phyloP scores from a whole-genome alignment of 2,329 filamentous ascomycete genomes.

The Fusarium duplospermum region DNA sequence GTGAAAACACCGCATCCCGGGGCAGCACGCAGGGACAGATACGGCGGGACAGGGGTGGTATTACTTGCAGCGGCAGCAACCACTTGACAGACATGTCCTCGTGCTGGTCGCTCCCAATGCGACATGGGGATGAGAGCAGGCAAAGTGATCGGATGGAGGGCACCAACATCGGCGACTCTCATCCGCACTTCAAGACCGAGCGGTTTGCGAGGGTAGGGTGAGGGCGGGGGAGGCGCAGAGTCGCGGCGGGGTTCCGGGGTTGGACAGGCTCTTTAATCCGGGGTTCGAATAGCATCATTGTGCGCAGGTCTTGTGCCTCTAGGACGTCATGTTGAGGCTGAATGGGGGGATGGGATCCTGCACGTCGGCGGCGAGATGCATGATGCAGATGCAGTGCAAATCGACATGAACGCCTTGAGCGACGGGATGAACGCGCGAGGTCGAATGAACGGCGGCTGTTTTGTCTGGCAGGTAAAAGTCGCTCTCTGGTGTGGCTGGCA shows the following conservation, averaged over 20 bases:
- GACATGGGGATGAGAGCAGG: conserved; percentile 25
- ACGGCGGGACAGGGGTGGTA: conserved; percentile 23
- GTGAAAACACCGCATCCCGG: conserved; percentile 4
- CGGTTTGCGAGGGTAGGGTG: not conserved
- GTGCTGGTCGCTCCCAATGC: conserved; percentile 37
- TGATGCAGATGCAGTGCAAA: conserved; percentile 35
- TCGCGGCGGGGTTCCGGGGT: conserved; percentile 7
- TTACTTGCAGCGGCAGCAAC: conserved; percentile 43
- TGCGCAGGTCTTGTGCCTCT: not conserved
- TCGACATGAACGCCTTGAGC: conserved; percentile 34
- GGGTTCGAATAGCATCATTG: conserved; percentile 1
- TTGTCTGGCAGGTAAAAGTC: not conserved
- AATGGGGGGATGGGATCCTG: conserved; percentile 28
- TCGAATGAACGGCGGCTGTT: not conserved
- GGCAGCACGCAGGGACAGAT: not conserved
- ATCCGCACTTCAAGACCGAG: not conserved
- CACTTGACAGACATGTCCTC: conserved; percentile 41
- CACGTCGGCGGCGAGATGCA: conserved; percentile 41
- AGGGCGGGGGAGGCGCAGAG: conserved; percentile 27
- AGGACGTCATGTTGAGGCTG: conserved; percentile 41
- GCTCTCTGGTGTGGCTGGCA: not conserved
- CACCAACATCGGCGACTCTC: conserved; percentile 23
- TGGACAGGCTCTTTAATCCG: conserved; percentile 3
- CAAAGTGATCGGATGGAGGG: conserved; percentile 26
- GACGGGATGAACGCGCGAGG: conserved; percentile 32